Percentiles rank a stretch among this genome's conserved stretches.
These are phyloP conservation scores for Daldinia childiae DNA, from an alignment of 495 filamentous ascomycete genomes.

Conservation along the genomic window DNA sequence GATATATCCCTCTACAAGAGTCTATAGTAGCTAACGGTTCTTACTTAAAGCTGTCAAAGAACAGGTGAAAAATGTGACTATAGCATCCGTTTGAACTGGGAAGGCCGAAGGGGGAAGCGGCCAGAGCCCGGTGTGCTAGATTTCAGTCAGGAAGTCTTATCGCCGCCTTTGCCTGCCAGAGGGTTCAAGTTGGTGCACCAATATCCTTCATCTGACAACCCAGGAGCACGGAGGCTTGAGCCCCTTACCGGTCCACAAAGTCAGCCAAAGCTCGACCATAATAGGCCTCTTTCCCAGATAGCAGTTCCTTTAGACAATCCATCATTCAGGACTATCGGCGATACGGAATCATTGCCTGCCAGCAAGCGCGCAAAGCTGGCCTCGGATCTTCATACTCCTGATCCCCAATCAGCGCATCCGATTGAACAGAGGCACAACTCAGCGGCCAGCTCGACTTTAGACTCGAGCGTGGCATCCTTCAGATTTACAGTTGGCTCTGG, in stretches of 20 bases:
- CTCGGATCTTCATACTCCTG: slow-evolving; percentile 37
- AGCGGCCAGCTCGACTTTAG: slow-evolving; percentile 45
- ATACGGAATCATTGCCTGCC: slow-evolving; percentile 31
- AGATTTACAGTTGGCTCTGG: slow-evolving; percentile 41
- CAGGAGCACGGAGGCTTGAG: slow-evolving; percentile 49
- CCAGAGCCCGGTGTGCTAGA: slow-evolving; percentile 47
- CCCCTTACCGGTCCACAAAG: slow-evolving; percentile 37
- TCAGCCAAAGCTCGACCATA: slow-evolving; percentile 35
- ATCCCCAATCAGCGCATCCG: slow-evolving; percentile 30
- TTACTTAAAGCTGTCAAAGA: slow-evolving; percentile 65
- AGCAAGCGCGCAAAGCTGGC: slow-evolving; percentile 42
- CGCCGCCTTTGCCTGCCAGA: slow-evolving; percentile 53
- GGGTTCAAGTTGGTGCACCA: slow-evolving; percentile 57
- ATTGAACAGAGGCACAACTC: slow-evolving; percentile 43
- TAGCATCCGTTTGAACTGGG: slow-evolving; percentile 86
- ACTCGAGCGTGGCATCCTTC: slow-evolving; percentile 42
- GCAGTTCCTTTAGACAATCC: slow-evolving; percentile 30
- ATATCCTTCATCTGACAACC: slow-evolving; percentile 51
- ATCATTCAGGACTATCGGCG: slow-evolving; percentile 22
- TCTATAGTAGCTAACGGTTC: slow-evolving; percentile 29
- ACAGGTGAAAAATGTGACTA: slow-evolving; percentile 85
- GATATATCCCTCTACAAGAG: not conserved
- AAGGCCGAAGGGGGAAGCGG: slow-evolving; percentile 69
- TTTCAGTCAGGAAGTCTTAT: slow-evolving; percentile 50
- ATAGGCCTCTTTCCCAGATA: slow-evolving; percentile 24